These are phyloP conservation scores for Yamadazyma atlantica DNA, from an alignment of 1,139 yeast species.

Conservation along the genomic window DNA sequence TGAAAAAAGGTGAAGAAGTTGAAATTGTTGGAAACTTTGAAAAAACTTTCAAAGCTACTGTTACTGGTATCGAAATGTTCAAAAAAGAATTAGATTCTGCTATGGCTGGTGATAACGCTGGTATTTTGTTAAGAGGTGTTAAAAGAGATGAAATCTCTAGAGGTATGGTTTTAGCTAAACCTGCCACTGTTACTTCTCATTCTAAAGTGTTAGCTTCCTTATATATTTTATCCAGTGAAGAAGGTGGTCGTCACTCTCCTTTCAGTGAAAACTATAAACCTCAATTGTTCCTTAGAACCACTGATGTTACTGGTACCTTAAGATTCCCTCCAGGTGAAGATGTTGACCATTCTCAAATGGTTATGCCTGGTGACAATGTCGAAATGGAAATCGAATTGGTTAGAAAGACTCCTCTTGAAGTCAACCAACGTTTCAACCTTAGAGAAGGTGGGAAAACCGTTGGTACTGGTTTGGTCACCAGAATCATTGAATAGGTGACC, in stretches of 20 bases:
- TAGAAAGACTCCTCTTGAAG: conserved; percentile 92
- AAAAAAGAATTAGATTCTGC: conserved; percentile 97
- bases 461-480: conserved; percentile 96
- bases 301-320: conserved; percentile 90
- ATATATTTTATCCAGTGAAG: conserved; percentile 91
- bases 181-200: conserved; percentile 91
- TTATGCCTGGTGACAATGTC: conserved; percentile 97
- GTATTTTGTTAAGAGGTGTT: conserved; percentile 95
- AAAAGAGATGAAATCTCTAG: conserved; percentile 96
- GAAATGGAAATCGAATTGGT: conserved; percentile 94
- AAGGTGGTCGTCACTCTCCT: conserved; percentile 99
- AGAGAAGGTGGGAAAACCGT: conserved; percentile 99
- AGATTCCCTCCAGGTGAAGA: conserved; percentile 89
- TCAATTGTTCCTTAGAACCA: conserved; percentile 94
- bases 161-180: conserved; percentile 97
- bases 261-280: conserved; percentile 98
- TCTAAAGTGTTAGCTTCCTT: conserved; percentile 91
- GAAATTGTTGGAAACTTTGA: conserved; percentile 93
- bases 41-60: conserved; percentile 87
- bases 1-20: conserved; percentile 97
- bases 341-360: conserved; percentile 80
- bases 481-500: conserved; percentile 67
- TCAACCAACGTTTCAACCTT: conserved; percentile 96
- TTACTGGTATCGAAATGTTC: conserved; percentile 98
- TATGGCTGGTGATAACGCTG: conserved; percentile 99